Evolutionary conservation across 805 yeast genomes (phyloP), one percentile per base, ranked within the genome.

Genomic region (Starmerella lactis-condensi): DNA sequence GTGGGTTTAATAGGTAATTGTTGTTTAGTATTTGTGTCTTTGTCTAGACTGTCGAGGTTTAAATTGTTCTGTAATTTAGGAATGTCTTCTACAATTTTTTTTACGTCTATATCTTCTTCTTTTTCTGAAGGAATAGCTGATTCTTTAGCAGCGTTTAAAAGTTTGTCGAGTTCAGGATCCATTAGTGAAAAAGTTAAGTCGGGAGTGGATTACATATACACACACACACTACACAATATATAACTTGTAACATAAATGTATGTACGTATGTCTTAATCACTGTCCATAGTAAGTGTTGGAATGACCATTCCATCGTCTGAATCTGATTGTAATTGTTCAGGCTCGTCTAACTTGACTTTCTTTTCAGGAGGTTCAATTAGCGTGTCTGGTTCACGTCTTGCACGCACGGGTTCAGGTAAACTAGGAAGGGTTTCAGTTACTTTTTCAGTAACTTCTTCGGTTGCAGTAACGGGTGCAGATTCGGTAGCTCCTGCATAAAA

Each of bases 291-390:
- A n/a, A 43, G 18, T 2, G 34, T 22, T 2, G 47, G 47, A 18
- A 43, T 40, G n/a, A 40, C 37, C 15, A 43, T 23, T 5, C 41
- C 46, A 19, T 36, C 43, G 14, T 41, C 47, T 17, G 35, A 41
- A 9, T 38, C 42, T 7, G 22, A 30, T n/a, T n/a, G n/a, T n/a
- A n/a, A n/a, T n/a, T n/a, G n/a, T n/a, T n/a, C n/a, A n/a, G n/a
- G n/a, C 9, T 30, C 31, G 14, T 35, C 33, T 15, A 23, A 6
- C 14, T 23, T 23, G 6, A 23, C 29, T 8, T n/a, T 6, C 29
- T 37, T 37, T 10, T 33, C 37, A 7, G 36, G 36, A 9, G 26
- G 27, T 11, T 20, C 27, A 24, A n/a, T n/a, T n/a, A n/a, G n/a
- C n/a, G n/a, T n/a, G n/a, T n/a, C n/a, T n/a, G n/a, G n/a, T n/a